Percentiles rank a stretch among this genome's conserved stretches.
Evolutionary conservation across 257 asterid species (phyloP).

Genomic region (Prunella vulgaris): DNA sequence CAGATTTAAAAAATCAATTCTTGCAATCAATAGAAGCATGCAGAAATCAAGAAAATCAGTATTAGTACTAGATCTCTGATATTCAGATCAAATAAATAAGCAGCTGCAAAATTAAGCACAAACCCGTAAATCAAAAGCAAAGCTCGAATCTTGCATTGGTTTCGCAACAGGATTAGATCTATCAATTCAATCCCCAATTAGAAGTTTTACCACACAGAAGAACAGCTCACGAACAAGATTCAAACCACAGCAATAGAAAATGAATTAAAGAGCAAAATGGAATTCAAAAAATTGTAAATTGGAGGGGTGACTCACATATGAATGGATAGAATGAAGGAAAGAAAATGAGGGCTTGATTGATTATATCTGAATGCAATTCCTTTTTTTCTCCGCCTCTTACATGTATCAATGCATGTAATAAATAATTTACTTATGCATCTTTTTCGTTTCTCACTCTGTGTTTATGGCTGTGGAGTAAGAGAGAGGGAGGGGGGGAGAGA

Average conservation of each 20-base stretch:
- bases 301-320: conserved; percentile 31
- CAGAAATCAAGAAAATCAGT: conserved; percentile 20
- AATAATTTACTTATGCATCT: not conserved
- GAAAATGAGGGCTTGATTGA: conserved; percentile 28
- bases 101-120: conserved; percentile 32
- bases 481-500: not conserved
- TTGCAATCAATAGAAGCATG: conserved; percentile 34
- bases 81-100: conserved; percentile 57
- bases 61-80: conserved; percentile 51
- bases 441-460: conserved; percentile 5
- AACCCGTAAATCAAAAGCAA: conserved; percentile 26
- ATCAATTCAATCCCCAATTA: conserved; percentile 24
- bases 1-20: conserved; percentile 33
- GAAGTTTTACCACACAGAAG: conserved; percentile 8
- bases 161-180: conserved; percentile 47
- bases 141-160: conserved; percentile 46
- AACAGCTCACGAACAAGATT: conserved; percentile 11
- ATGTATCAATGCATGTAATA: conserved; percentile 25
- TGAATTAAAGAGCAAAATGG: not conserved
- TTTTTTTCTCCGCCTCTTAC: conserved; percentile 25
- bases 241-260: not conserved
- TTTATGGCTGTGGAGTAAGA: conserved; percentile 18
- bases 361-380: conserved; percentile 14
- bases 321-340: conserved; percentile 18
- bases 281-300: not conserved